Percentiles rank a stretch among this genome's conserved stretches.
Conservation (phyloP, 257 asterid genomes). For the Marsdenia floribunda region DNA sequence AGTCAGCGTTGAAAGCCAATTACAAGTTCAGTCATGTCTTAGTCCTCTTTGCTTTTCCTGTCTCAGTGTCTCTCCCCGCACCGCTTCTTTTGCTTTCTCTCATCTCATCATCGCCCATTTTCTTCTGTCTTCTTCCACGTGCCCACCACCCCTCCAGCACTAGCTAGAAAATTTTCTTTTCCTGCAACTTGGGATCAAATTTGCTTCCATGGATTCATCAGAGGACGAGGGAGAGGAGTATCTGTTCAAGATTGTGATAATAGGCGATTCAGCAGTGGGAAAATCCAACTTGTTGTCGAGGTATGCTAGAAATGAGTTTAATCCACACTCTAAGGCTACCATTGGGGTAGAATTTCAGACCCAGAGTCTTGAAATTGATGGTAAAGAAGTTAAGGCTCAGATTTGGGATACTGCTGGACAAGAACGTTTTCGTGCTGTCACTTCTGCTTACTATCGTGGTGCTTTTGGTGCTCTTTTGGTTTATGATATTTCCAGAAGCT, state of each 20-base stretch:
- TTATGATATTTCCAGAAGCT: conserved; percentile 22
- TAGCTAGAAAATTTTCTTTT: too few species aligned
- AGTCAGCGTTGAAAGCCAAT: too few species aligned
- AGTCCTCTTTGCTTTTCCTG: too few species aligned
- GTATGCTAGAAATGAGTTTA: conserved; percentile 26
- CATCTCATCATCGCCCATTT: too few species aligned
- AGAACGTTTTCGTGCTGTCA: conserved; percentile 31
- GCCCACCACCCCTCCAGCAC: too few species aligned
- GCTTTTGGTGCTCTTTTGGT: conserved; percentile 29
- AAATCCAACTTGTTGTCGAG: conserved; percentile 25
- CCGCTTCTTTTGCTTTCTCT: too few species aligned
- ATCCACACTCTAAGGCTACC: conserved; percentile 24
- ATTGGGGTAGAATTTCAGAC: conserved; percentile 31
- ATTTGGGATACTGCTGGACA: conserved; percentile 35
- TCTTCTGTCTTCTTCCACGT: too few species aligned
- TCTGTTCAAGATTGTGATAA: conserved; percentile 27
- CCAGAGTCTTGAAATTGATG: conserved; percentile 25
- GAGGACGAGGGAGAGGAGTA: conserved; percentile 25
- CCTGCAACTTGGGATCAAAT: too few species aligned
- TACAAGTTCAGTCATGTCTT: too few species aligned
- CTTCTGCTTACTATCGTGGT: conserved; percentile 33
- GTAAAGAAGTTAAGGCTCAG: conserved; percentile 31
- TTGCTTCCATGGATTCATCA: conserved; percentile 17
- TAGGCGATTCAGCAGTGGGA: conserved; percentile 30
- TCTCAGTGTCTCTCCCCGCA: too few species aligned